phyloP scores from a whole-genome alignment of 768 basidiomycete genomes.

The Lactifluus pinguis region DNA sequence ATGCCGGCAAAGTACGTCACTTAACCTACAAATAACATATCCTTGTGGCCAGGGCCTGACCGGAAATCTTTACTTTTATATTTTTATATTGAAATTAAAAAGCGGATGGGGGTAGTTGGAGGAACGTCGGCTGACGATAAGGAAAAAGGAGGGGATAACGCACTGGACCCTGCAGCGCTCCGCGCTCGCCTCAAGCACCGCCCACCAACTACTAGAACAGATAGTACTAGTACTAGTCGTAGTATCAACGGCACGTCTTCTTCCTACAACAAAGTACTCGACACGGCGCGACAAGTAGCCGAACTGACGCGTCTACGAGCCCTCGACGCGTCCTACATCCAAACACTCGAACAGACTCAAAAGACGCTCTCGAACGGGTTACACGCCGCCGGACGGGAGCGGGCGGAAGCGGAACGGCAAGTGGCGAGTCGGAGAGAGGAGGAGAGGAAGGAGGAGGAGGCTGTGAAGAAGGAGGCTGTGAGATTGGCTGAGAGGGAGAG shows the following conservation, averaged over 20 bases:
- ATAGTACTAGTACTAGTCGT: too few relatives aligned
- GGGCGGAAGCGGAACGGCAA: background rate
- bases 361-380: background rate
- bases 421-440: background rate
- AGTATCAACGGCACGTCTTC: background rate
- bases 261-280: conserved; percentile 1
- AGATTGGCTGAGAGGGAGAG: background rate
- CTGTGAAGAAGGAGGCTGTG: background rate
- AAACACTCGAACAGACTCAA: conserved; percentile 1
- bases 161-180: background rate
- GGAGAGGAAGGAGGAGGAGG: background rate
- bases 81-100: too few relatives aligned
- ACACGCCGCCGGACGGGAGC: background rate
- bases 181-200: conserved; percentile 10
- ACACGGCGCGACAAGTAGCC: conserved; percentile 4
- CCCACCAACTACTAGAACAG: background rate
- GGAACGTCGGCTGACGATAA: too few relatives aligned
- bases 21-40: too few relatives aligned
- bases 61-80: too few relatives aligned
- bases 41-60: too few relatives aligned
- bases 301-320: conserved; percentile 4
- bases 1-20: background rate
- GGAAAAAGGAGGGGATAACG: too few relatives aligned
- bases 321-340: conserved; percentile 5
- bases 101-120: too few relatives aligned